Evolutionary conservation across 108 stramenopile species (phyloP).

Genomic region (Stephanodiscus minutulus): DNA sequence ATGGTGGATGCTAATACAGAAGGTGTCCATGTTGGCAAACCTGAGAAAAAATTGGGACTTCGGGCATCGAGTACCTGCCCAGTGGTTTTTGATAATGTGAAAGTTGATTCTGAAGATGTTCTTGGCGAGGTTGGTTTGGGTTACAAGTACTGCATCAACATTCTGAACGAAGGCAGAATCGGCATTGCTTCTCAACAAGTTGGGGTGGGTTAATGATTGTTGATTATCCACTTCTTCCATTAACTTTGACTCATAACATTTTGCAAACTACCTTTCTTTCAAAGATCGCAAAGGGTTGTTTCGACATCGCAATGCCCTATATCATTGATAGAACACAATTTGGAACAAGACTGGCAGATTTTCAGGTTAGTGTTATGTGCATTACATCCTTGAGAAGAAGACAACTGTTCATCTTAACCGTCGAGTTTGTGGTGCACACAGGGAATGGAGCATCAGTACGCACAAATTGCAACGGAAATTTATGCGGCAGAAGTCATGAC

Average conservation of each 20-base stretch:
- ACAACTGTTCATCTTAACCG: background rate
- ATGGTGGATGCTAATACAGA: conserved; percentile 85
- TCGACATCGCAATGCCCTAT: conserved; percentile 91
- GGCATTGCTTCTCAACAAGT: conserved; percentile 93
- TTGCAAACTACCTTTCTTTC: background rate
- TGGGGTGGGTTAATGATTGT: conserved; percentile 44
- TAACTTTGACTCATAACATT: background rate
- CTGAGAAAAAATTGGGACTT: conserved; percentile 92
- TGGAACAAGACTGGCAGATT: conserved; percentile 84
- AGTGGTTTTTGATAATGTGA: conserved; percentile 84
- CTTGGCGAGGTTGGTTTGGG: conserved; percentile 92
- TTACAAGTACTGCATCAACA: conserved; percentile 95
- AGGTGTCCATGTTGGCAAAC: conserved; percentile 81
- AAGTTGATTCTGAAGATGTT: conserved; percentile 72
- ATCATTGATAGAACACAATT: conserved; percentile 91
- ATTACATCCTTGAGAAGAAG: background rate
- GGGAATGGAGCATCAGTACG: conserved; percentile 96
- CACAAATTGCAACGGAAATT: conserved; percentile 92
- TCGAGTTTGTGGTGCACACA: conserved; percentile 8
- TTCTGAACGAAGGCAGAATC: conserved; percentile 96
- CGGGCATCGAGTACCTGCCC: conserved; percentile 92
- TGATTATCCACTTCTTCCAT: background rate
- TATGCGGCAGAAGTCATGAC: conserved; percentile 89
- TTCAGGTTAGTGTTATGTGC: conserved; percentile 55
- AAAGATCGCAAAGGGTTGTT: conserved; percentile 89